Evolutionary conservation across 306 rosid species (phyloP), one percentile per base, ranked within the genome.

Genomic region (Boehmeria nivea): DNA sequence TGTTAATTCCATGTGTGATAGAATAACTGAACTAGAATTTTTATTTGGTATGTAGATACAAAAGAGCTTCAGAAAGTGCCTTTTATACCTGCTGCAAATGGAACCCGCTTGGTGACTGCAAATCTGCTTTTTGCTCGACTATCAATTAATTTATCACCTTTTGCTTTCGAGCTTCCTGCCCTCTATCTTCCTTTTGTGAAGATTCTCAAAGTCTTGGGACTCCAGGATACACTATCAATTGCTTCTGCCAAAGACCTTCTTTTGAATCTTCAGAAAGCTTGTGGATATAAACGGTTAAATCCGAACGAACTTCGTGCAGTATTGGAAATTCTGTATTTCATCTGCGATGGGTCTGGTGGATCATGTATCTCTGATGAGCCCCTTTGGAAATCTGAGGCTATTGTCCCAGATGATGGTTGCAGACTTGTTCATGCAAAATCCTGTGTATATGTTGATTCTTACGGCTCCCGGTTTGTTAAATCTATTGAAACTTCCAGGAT

Each of bases 261-360:
- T 63, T 73, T 80, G 65, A 82, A 78, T 75, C 95, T 90, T 63
- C 94, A 90, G 76, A 79, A 61, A 64, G 74, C 85, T 56, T 82
- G 95, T 74, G 98, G 95, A 60, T 90, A 86, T 76, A 95, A 87
- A 71, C 94, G 80, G 46, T 72, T 90, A 67, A 90, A 90, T 75
- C 98, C 95, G 59, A 90, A 90, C 76, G 98, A 90, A 63, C 95
- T 90, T 45, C 88, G 98, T 26, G 95, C 98, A 58, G 98, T 90
- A 68, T 71, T 84, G 76, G 98, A 82, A 80, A 78, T 87, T 67
- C 78, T 90, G 79, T 72, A 65, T 76, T 90, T 84, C 66, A 76
- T 87, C 65, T 82, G 89, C 73, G 86, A 86, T 64, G 89, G 76
- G 57, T 56, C 81, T 63, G 54, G 28, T 3, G 95, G 77, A 33